These are phyloP conservation scores for Tylopilus sp. DNA, from an alignment of 1,284 basidiomycete genomes.

Conservation along the genomic window DNA sequence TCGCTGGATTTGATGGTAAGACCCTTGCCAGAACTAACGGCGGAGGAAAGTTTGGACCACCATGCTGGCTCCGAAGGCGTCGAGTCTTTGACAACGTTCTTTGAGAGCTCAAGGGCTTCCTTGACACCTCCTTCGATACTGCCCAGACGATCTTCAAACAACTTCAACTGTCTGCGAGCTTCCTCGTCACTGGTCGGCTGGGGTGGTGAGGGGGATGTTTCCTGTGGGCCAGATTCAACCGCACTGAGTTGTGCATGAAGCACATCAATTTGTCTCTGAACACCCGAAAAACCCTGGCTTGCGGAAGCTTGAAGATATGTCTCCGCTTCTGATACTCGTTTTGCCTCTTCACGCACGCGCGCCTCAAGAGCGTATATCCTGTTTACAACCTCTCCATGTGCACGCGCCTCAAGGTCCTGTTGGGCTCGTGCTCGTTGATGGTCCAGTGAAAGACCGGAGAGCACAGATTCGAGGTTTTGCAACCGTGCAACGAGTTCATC, in stretches of 20 bases:
- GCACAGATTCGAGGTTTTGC: slow-evolving; percentile 56
- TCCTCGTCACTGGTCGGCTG: slow-evolving; percentile 46
- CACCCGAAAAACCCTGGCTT: slow-evolving; percentile 43
- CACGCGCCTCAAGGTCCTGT: slow-evolving; percentile 48
- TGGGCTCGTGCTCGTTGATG: slow-evolving; percentile 46
- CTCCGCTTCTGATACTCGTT: slow-evolving; percentile 53
- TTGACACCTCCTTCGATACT: slow-evolving; percentile 66
- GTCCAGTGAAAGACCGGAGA: slow-evolving; percentile 56
- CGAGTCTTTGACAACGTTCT: slow-evolving; percentile 42
- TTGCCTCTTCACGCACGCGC: slow-evolving; percentile 51
- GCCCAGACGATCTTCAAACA: slow-evolving; percentile 60
- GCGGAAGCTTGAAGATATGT: slow-evolving; percentile 44
- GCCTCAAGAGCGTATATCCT: slow-evolving; percentile 55
- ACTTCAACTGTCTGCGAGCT: slow-evolving; percentile 49
- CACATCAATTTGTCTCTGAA: slow-evolving; percentile 55
- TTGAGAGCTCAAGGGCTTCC: slow-evolving; percentile 65
- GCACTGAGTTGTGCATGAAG: slow-evolving; percentile 48
- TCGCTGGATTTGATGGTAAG: slow-evolving; percentile 71
- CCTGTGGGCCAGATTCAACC: slow-evolving; percentile 42
- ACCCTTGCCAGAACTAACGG: slow-evolving; percentile 41
- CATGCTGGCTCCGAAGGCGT: slow-evolving; percentile 36
- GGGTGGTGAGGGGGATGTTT: slow-evolving; percentile 9
- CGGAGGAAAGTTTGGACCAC: slow-evolving; percentile 46
- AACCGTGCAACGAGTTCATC: slow-evolving; percentile 69
- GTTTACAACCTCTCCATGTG: slow-evolving; percentile 48